Percentiles rank a stretch among this genome's conserved stretches.
These are phyloP conservation scores for Cercospora berteroae DNA, from an alignment of 2,329 filamentous ascomycete species.

Conservation along the genomic window DNA sequence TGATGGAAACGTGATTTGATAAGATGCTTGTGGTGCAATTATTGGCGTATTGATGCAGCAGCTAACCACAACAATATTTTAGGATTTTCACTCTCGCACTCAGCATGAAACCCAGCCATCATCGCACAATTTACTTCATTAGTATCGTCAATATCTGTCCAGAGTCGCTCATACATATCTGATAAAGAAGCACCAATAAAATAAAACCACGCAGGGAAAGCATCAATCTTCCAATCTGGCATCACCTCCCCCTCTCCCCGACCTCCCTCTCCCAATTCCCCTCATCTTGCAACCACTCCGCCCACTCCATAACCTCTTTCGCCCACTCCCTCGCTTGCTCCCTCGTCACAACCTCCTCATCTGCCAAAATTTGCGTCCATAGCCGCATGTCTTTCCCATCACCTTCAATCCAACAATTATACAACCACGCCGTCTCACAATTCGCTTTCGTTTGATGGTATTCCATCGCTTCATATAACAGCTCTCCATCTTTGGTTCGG, in stretches of 20 bases:
- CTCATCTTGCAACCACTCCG: background rate
- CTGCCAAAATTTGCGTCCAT: background rate
- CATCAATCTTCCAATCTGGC: background rate
- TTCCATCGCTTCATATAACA: constrained; percentile 2
- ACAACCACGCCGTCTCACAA: constrained; percentile 6
- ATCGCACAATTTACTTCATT: no score
- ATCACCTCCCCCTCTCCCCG: background rate
- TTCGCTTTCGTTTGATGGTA: constrained; percentile 7
- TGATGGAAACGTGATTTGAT: no score
- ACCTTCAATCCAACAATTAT: constrained; percentile 8
- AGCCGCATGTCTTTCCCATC: background rate
- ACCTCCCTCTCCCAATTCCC: background rate
- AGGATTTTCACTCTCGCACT: no score
- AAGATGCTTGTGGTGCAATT: no score
- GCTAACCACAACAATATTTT: no score
- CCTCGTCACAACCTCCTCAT: background rate
- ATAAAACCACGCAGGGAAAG: background rate
- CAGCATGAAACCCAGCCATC: no score
- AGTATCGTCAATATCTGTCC: no score
- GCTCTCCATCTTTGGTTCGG: background rate
- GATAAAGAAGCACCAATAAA: no score
- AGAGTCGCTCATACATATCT: no score
- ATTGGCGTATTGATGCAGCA: no score
- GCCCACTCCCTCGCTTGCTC: background rate
- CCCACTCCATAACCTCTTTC: background rate